Percentiles rank a stretch among this genome's conserved stretches.
phyloP scores from a whole-genome alignment of 2,329 filamentous ascomycete species.

The Chrysosporium keratinophilum region DNA sequence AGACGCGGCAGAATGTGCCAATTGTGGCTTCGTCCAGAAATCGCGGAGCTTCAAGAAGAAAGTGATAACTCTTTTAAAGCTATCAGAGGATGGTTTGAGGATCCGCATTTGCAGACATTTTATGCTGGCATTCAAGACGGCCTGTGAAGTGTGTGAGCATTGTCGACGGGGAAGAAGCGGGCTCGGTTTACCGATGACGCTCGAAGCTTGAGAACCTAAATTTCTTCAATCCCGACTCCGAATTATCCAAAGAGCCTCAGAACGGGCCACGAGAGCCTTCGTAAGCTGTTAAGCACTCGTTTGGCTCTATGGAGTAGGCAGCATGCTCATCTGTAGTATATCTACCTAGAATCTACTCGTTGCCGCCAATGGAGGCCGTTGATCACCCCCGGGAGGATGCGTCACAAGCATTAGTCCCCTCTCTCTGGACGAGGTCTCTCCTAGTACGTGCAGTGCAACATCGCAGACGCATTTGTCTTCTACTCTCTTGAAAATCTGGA shows the following conservation, averaged over 20 bases:
- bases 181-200: neutral
- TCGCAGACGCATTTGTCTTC: neutral
- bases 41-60: neutral
- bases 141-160: too few species aligned
- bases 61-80: too few species aligned
- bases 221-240: neutral
- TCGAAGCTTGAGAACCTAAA: constrained; percentile 2
- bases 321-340: neutral
- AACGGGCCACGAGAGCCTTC: neutral
- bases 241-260: neutral
- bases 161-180: neutral
- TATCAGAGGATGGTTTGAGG: too few species aligned
- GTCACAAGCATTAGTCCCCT: constrained; percentile 30
- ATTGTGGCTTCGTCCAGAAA: too few species aligned
- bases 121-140: too few species aligned
- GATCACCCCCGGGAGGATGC: constrained; percentile 22
- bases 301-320: neutral
- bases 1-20: neutral
- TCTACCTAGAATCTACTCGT: neutral
- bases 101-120: too few species aligned
- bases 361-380: constrained; percentile 19
- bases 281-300: neutral
- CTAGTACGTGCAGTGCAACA: constrained; percentile 23
- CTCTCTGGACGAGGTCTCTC: constrained; percentile 37
- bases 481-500: neutral